These are phyloP conservation scores for Apocynum venetum DNA, from an alignment of 257 asterid genomes.

Conservation along the genomic window DNA sequence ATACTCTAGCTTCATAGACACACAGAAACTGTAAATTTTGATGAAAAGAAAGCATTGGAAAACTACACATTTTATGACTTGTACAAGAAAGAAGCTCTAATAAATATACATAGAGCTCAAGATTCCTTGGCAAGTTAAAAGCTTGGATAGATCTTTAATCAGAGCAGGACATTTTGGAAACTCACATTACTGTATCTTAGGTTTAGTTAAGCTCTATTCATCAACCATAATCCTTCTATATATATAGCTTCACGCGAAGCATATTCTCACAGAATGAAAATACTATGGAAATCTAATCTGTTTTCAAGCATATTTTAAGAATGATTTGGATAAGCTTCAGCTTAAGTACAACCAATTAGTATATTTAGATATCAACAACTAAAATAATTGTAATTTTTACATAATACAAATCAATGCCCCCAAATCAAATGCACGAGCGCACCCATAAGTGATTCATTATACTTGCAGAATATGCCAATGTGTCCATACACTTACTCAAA, in stretches of 20 bases:
- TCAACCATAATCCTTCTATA: background rate
- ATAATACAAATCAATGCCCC: background rate
- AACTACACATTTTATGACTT: background rate
- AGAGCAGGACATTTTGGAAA: background rate
- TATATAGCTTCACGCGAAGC: background rate
- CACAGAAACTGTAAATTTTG: background rate
- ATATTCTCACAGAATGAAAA: background rate
- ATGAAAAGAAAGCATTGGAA: background rate
- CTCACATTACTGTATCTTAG: background rate
- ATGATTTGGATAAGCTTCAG: background rate
- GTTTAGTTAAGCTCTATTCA: background rate
- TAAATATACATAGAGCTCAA: background rate
- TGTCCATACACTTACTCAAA: background rate
- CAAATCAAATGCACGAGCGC: background rate
- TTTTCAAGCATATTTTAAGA: background rate
- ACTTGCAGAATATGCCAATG: background rate
- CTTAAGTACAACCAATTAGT: background rate
- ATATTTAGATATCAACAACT: background rate
- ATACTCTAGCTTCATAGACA: background rate
- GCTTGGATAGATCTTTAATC: background rate
- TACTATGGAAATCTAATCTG: background rate
- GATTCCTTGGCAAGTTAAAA: background rate
- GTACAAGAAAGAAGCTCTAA: background rate
- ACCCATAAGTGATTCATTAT: background rate
- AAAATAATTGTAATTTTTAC: background rate